Conservation (phyloP, 768 basidiomycete genomes). For the Serendipita vermifera region DNA sequence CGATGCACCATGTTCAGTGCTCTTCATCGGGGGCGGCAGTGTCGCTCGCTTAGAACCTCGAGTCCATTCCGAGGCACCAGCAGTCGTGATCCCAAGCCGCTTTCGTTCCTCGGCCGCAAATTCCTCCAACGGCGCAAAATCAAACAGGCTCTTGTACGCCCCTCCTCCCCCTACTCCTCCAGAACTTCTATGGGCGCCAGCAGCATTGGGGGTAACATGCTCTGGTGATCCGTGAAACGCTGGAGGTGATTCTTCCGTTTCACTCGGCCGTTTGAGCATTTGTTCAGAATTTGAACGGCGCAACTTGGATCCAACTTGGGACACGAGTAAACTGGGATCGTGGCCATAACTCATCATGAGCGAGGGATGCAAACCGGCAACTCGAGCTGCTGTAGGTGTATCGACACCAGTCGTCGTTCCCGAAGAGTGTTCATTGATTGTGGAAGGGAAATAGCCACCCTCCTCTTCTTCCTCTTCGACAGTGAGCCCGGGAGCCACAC, state of each 20-base stretch:
- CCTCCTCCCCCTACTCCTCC: too few species aligned
- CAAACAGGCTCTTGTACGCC: slow-evolving; percentile 31
- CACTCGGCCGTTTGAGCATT: not conserved
- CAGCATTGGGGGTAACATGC: too few species aligned
- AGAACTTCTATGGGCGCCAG: too few species aligned
- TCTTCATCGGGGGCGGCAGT: not conserved
- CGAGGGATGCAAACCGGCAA: not conserved
- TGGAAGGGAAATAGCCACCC: not conserved
- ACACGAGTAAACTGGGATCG: slow-evolving; percentile 37
- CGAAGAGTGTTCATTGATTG: not conserved
- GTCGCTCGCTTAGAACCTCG: slow-evolving; percentile 8
- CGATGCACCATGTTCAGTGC: slow-evolving; percentile 3
- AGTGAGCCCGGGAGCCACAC: too few species aligned
- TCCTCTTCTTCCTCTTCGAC: slow-evolving; percentile 1
- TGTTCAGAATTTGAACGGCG: not conserved
- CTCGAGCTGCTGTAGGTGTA: not conserved
- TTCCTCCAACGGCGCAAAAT: slow-evolving; percentile 64
- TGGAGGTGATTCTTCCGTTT: too few species aligned
- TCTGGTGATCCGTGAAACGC: too few species aligned
- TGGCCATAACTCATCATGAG: slow-evolving; percentile 29
- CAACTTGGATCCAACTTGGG: slow-evolving; percentile 9
- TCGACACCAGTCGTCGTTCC: not conserved
- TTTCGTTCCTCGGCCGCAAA: slow-evolving; percentile 61
- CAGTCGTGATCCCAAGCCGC: slow-evolving; percentile 43
- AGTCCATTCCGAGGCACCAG: slow-evolving; percentile 17